phyloP scores from a whole-genome alignment of 2,329 filamentous ascomycete genomes.

The Fonsecaea pedrosoi region DNA sequence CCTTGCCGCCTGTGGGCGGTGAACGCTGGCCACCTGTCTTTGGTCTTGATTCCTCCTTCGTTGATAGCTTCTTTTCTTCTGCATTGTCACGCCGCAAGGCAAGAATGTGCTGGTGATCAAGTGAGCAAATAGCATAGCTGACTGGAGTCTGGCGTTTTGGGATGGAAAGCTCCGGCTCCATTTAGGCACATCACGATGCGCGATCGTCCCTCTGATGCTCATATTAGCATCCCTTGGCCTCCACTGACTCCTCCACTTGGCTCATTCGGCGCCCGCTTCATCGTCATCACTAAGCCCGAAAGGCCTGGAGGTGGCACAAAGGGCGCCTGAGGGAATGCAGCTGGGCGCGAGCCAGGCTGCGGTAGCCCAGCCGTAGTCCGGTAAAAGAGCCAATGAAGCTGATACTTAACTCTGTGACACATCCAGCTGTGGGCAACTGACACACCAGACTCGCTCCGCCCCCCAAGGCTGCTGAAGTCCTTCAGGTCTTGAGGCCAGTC shows the following conservation, averaged over 20 bases:
- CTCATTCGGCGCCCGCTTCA: conserved; percentile 26
- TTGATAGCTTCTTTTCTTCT: conserved; percentile 18
- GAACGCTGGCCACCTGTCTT: background rate
- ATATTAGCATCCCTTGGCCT: conserved; percentile 17
- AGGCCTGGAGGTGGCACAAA: conserved; percentile 27
- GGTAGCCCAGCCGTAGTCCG: conserved; percentile 24
- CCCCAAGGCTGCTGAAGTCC: conserved; percentile 27
- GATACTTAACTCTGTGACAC: conserved; percentile 14
- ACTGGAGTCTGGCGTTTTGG: conserved; percentile 16
- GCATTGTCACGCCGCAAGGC: conserved; percentile 28
- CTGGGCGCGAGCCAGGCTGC: conserved; percentile 29
- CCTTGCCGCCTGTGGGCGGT: conserved; percentile 3
- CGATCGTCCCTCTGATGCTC: conserved; percentile 30
- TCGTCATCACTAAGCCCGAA: conserved; percentile 36
- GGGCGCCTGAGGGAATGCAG: conserved; percentile 29
- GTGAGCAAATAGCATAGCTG: conserved; percentile 27
- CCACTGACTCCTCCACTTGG: conserved; percentile 19
- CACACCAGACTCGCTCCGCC: conserved; percentile 30
- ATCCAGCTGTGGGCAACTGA: conserved; percentile 28
- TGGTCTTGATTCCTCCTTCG: background rate
- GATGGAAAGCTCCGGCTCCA: conserved; percentile 25
- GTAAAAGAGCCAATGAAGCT: conserved; percentile 26
- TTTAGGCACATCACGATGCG: conserved; percentile 20
- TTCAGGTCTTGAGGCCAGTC: conserved; percentile 17
- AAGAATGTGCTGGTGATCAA: conserved; percentile 23